A percentile compares a stretch with the other conserved stretches of the same genome.
Evolutionary conservation across 208 protist genomes (phyloP).

Genomic region (Trypanosoma theileri): DNA sequence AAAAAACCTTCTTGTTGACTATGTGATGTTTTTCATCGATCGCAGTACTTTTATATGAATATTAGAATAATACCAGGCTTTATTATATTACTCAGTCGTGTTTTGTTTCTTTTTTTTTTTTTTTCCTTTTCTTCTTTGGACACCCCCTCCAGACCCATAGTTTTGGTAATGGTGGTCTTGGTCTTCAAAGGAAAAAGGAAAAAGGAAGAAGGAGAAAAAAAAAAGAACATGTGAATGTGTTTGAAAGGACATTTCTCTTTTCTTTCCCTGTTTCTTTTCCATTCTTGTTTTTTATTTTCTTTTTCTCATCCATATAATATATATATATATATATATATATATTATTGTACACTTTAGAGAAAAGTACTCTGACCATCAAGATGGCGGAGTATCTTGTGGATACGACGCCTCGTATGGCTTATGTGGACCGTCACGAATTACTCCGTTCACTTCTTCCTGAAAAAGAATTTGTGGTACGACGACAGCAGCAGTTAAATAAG

Average conservation of each 20-base stretch:
- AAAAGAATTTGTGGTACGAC: conserved; percentile 60
- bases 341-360: background rate
- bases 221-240: background rate
- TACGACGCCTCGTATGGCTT: conserved; percentile 61
- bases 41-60: too few species aligned
- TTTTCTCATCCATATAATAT: background rate
- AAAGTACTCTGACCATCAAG: background rate
- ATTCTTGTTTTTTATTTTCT: conserved; percentile 22
- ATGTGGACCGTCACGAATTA: conserved; percentile 84
- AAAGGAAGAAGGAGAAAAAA: conserved; percentile 1
- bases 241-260: background rate
- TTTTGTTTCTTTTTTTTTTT: background rate
- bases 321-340: too few species aligned
- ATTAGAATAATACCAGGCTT: too few species aligned
- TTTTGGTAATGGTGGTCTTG: too few species aligned
- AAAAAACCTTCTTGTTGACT: too few species aligned
- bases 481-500: conserved; percentile 69
- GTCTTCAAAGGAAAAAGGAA: background rate
- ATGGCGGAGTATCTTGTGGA: conserved; percentile 76
- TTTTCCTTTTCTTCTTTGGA: background rate
- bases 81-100: too few species aligned
- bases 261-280: conserved; percentile 1
- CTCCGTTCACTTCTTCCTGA: conserved; percentile 67
- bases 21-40: background rate
- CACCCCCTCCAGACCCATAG: too few species aligned